Conservation (phyloP, 495 filamentous ascomycete genomes). For the Tuber indicum region DNA sequence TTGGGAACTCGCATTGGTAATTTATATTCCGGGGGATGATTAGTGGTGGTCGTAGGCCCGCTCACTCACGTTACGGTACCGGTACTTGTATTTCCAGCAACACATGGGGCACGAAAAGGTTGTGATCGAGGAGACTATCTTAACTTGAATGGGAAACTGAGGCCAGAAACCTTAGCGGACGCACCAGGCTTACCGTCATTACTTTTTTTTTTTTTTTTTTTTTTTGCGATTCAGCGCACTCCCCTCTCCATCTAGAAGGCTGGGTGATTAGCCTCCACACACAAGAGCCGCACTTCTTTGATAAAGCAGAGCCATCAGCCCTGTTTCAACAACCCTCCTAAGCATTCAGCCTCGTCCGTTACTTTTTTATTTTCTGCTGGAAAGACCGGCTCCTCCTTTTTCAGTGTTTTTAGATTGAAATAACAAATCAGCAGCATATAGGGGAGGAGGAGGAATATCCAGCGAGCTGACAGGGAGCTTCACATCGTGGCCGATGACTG, state of each 20-base stretch:
- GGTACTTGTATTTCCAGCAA: conserved; percentile 20
- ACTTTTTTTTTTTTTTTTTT: not conserved
- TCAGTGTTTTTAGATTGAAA: not conserved
- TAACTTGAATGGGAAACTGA: conserved; percentile 36
- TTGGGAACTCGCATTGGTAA: conserved; percentile 19
- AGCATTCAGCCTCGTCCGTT: not conserved
- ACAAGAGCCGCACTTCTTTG: conserved; percentile 19
- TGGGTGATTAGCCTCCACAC: conserved; percentile 13
- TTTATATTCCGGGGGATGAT: conserved; percentile 30
- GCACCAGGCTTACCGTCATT: conserved; percentile 7
- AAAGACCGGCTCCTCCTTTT: not conserved
- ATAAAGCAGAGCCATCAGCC: conserved; percentile 23
- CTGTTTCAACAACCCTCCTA: conserved; percentile 19
- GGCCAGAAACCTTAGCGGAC: conserved; percentile 29
- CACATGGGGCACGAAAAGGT: conserved; percentile 34
- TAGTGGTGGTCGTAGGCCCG: not conserved
- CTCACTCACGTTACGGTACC: conserved; percentile 5
- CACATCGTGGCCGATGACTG: conserved; percentile 32
- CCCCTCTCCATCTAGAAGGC: conserved; percentile 1
- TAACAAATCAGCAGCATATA: not conserved
- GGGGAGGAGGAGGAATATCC: not conserved
- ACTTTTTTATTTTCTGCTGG: not conserved
- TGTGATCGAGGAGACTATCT: conserved; percentile 36
- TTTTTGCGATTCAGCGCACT: conserved; percentile 7
- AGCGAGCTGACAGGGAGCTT: conserved; percentile 1